These are phyloP conservation scores for Neurospora sp. DNA, from an alignment of 2,329 filamentous ascomycete species.

Conservation along the genomic window DNA sequence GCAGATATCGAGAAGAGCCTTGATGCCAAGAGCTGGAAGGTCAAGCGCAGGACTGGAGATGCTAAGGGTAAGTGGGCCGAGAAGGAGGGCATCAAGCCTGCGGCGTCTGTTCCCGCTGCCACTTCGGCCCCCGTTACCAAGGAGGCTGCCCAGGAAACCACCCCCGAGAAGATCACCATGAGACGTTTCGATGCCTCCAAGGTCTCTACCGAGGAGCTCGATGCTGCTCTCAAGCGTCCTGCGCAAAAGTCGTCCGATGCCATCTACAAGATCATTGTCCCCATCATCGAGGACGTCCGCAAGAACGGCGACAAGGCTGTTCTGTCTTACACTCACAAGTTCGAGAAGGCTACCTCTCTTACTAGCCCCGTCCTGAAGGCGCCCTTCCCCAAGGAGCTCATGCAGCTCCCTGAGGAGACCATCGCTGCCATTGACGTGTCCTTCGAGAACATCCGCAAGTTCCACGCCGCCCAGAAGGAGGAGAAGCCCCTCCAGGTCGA, in stretches of 20 bases:
- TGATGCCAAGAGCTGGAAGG: slow-evolving; percentile 89
- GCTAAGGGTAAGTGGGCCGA: slow-evolving; percentile 89
- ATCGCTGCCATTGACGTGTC: slow-evolving; percentile 88
- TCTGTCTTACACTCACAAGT: slow-evolving; percentile 92
- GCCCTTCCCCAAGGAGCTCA: slow-evolving; percentile 75
- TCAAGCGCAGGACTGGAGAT: slow-evolving; percentile 86
- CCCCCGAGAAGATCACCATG: slow-evolving; percentile 63
- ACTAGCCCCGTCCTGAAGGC: slow-evolving; percentile 83
- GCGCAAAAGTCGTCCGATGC: slow-evolving; percentile 92
- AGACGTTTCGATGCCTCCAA: slow-evolving; percentile 62
- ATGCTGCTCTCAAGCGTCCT: slow-evolving; percentile 71
- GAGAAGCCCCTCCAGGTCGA: slow-evolving; percentile 75
- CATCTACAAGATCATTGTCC: slow-evolving; percentile 82
- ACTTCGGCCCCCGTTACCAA: slow-evolving; percentile 28
- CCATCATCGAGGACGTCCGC: slow-evolving; percentile 84
- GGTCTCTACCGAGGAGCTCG: slow-evolving; percentile 54
- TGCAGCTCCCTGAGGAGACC: slow-evolving; percentile 77
- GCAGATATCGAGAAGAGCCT: slow-evolving; percentile 88
- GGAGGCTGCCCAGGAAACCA: slow-evolving; percentile 28
- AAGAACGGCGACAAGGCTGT: slow-evolving; percentile 78
- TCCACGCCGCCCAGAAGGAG: slow-evolving; percentile 86
- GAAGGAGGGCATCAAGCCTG: slow-evolving; percentile 59
- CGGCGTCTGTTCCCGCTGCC: slow-evolving; percentile 23
- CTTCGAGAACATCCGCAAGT: slow-evolving; percentile 88
- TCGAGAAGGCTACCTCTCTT: slow-evolving; percentile 88